Evolutionary conservation across 2,329 filamentous ascomycete genomes (phyloP).

Genomic region (Xylariaceae sp.): DNA sequence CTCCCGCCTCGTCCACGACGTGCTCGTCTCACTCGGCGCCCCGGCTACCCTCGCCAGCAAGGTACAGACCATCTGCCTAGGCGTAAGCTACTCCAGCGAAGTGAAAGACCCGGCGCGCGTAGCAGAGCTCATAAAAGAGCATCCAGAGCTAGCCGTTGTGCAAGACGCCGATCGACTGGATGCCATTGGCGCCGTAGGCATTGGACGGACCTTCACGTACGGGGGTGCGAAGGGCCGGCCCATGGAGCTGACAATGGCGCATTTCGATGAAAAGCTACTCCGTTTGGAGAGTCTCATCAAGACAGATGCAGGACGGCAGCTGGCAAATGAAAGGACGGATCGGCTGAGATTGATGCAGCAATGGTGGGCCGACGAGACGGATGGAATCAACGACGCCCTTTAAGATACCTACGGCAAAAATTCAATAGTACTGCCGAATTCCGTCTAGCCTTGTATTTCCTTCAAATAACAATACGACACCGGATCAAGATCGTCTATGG

Average conservation of each 20-base stretch:
- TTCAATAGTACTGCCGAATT: not conserved
- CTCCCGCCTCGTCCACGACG: constrained; percentile 51
- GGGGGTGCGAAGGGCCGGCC: constrained; percentile 58
- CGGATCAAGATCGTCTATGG: too few relatives aligned
- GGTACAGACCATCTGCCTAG: constrained; percentile 68
- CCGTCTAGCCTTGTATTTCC: not conserved
- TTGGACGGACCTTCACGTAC: constrained; percentile 74
- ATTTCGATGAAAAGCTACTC: constrained; percentile 74
- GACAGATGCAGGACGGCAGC: constrained; percentile 50
- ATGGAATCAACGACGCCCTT: not conserved
- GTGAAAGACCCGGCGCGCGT: constrained; percentile 59
- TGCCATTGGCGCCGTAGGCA: constrained; percentile 80
- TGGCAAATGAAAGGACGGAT: constrained; percentile 50
- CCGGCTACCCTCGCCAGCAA: constrained; percentile 54
- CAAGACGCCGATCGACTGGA: constrained; percentile 94
- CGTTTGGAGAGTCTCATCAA: constrained; percentile 62
- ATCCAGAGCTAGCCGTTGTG: constrained; percentile 77
- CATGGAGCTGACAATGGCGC: constrained; percentile 64
- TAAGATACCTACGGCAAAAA: not conserved
- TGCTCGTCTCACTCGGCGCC: constrained; percentile 57
- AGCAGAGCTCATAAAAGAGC: constrained; percentile 49
- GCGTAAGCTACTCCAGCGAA: constrained; percentile 79
- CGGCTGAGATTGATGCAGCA: not conserved
- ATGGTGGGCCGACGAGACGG: not conserved
- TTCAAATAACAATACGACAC: not conserved